A percentile compares a stretch with the other conserved stretches of the same genome.
These are phyloP conservation scores for Aspergillus sp. DNA, from an alignment of 2,329 filamentous ascomycete genomes.

Conservation along the genomic window DNA sequence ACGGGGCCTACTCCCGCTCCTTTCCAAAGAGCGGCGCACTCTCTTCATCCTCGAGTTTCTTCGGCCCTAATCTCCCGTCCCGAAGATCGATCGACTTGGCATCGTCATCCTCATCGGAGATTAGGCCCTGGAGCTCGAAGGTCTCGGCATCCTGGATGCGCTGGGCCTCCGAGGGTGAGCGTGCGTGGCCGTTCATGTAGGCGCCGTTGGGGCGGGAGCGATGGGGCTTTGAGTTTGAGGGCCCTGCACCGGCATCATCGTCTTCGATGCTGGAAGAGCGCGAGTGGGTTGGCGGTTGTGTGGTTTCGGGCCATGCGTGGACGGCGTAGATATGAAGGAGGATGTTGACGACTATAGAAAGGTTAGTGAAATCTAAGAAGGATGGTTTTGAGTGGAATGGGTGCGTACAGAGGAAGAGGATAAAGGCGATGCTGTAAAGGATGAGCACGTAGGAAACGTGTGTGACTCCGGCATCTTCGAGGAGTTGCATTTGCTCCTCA, in stretches of 20 bases:
- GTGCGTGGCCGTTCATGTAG: constrained; percentile 50
- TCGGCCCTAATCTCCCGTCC: constrained; percentile 27
- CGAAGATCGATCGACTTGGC: constrained; percentile 26
- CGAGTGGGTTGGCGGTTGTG: constrained; percentile 22
- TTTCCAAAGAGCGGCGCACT: constrained; percentile 26
- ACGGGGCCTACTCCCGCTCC: constrained; percentile 11
- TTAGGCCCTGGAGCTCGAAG: constrained; percentile 89
- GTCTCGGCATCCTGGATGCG: constrained; percentile 81
- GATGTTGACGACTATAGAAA: constrained; percentile 70
- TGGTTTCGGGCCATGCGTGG: constrained; percentile 52
- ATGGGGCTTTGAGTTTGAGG: constrained; percentile 20
- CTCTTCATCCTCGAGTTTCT: constrained; percentile 39
- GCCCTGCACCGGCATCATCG: constrained; percentile 16
- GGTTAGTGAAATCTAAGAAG: neutral
- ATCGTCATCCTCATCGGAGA: constrained; percentile 81
- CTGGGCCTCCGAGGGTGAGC: constrained; percentile 43
- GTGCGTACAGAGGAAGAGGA: constrained; percentile 79
- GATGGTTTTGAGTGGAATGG: constrained; percentile 1
- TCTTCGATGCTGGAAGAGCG: constrained; percentile 18
- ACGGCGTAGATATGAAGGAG: constrained; percentile 83
- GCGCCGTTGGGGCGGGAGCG: constrained; percentile 13
- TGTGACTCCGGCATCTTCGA: constrained; percentile 75
- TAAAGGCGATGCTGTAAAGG: constrained; percentile 84
- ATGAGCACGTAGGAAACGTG: constrained; percentile 93
- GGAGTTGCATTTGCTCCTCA: constrained; percentile 88